phyloP scores from a whole-genome alignment of 2,329 filamentous ascomycete species.

The Parascedosporium putredinis region DNA sequence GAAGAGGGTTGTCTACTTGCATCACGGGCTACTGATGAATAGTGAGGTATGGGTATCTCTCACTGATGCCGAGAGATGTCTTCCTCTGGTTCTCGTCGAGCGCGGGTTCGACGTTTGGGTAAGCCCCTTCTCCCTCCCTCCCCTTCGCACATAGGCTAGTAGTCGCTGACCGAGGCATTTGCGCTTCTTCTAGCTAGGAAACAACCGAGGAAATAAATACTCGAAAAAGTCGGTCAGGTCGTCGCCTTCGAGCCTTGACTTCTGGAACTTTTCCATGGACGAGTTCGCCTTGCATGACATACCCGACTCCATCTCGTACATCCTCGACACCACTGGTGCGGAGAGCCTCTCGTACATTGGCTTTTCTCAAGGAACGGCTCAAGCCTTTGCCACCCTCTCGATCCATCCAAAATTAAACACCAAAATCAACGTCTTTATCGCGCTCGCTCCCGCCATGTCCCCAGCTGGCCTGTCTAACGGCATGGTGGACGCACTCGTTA shows the following conservation, averaged over 20 bases:
- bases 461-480: constrained; percentile 83
- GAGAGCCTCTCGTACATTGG: constrained; percentile 88
- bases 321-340: constrained; percentile 73
- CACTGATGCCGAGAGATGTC: constrained; percentile 72
- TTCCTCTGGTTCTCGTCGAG: constrained; percentile 84
- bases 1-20: constrained; percentile 86
- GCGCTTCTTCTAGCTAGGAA: constrained; percentile 55
- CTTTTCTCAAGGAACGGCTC: constrained; percentile 93
- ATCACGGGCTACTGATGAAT: constrained; percentile 96
- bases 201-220: constrained; percentile 98
- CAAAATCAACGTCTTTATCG: constrained; percentile 92
- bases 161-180: constrained; percentile 16
- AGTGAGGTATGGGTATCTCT: constrained; percentile 96
- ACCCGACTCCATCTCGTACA: constrained; percentile 85
- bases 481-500: constrained; percentile 85
- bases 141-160: neutral
- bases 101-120: constrained; percentile 94
- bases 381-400: constrained; percentile 87
- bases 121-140: constrained; percentile 19
- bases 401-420: constrained; percentile 88
- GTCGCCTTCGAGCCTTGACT: constrained; percentile 63
- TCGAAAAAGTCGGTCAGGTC: constrained; percentile 81
- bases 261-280: constrained; percentile 98
- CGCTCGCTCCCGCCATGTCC: constrained; percentile 90
- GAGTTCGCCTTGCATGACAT: constrained; percentile 98